These are phyloP conservation scores for Ophiostoma himal-ulmi DNA, from an alignment of 2,329 filamentous ascomycete genomes.

Conservation along the genomic window DNA sequence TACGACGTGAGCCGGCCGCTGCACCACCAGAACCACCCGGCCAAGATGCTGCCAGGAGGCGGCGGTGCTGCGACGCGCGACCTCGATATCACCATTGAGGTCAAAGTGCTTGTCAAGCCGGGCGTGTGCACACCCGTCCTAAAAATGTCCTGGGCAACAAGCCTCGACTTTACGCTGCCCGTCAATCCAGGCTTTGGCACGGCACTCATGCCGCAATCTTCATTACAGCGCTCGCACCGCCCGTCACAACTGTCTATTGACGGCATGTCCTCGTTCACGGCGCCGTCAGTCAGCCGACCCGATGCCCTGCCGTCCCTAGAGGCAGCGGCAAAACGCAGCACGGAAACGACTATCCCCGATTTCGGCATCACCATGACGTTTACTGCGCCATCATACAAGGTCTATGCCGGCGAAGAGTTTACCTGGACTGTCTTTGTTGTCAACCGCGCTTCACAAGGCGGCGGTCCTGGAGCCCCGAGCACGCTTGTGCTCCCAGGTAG, in stretches of 20 bases:
- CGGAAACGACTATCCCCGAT: constrained; percentile 47
- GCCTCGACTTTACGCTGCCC: constrained; percentile 62
- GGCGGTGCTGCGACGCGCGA: constrained; percentile 36
- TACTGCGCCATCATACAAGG: constrained; percentile 50
- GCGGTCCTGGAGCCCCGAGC: neutral
- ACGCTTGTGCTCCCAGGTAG: constrained; percentile 21
- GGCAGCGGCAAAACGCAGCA: constrained; percentile 41
- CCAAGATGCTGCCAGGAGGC: neutral
- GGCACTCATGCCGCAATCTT: constrained; percentile 42
- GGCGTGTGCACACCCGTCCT: constrained; percentile 55
- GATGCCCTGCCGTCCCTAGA: constrained; percentile 57
- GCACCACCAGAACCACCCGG: constrained; percentile 11
- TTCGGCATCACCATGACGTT: constrained; percentile 73
- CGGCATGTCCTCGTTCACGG: constrained; percentile 50
- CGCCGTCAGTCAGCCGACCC: constrained; percentile 52
- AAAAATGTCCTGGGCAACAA: constrained; percentile 61
- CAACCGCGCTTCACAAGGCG: constrained; percentile 53
- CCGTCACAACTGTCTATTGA: constrained; percentile 60
- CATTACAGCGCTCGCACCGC: constrained; percentile 57
- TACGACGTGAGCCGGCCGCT: constrained; percentile 39
- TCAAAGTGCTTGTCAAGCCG: constrained; percentile 52
- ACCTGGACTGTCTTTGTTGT: constrained; percentile 69
- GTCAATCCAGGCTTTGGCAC: constrained; percentile 58
- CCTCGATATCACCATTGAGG: constrained; percentile 56
- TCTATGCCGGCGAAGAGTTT: constrained; percentile 62